These are phyloP conservation scores for Xylariaceae sp. DNA, from an alignment of 2,329 filamentous ascomycete species.

Conservation along the genomic window DNA sequence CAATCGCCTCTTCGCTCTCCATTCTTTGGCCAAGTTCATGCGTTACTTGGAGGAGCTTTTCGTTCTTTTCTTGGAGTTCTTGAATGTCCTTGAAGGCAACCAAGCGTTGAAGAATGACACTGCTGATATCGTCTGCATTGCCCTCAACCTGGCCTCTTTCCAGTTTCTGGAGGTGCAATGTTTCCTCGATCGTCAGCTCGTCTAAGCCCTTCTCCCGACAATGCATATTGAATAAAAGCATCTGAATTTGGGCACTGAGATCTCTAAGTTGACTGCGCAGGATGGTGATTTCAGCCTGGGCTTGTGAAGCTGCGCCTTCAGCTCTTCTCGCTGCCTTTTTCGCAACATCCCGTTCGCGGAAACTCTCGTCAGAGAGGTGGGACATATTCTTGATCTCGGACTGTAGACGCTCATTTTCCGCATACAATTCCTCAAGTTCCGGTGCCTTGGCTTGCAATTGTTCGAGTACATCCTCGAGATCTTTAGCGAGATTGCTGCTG, in stretches of 20 bases:
- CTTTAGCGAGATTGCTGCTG: slow-evolving; percentile 66
- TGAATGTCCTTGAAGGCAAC: slow-evolving; percentile 81
- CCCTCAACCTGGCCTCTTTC: slow-evolving; percentile 70
- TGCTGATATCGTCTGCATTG: slow-evolving; percentile 72
- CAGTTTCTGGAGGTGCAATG: slow-evolving; percentile 69
- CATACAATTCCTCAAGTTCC: slow-evolving; percentile 78
- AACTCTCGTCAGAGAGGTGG: slow-evolving; percentile 73
- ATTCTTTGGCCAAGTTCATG: slow-evolving; percentile 81
- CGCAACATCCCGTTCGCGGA: slow-evolving; percentile 72
- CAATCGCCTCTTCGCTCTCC: slow-evolving; percentile 81
- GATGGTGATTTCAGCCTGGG: slow-evolving; percentile 67
- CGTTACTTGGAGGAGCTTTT: slow-evolving; percentile 74
- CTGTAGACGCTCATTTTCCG: slow-evolving; percentile 74
- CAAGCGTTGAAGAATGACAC: slow-evolving; percentile 84
- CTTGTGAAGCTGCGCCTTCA: slow-evolving; percentile 62
- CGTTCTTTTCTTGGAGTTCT: slow-evolving; percentile 83
- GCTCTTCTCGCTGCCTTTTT: slow-evolving; percentile 74
- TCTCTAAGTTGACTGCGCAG: slow-evolving; percentile 83
- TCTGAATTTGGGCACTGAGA: slow-evolving; percentile 82
- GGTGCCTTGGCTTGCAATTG: slow-evolving; percentile 82
- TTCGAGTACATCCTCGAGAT: slow-evolving; percentile 79
- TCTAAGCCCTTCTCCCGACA: slow-evolving; percentile 74
- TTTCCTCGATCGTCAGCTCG: slow-evolving; percentile 65
- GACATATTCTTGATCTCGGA: slow-evolving; percentile 81
- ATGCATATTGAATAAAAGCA: slow-evolving; percentile 81